phyloP scores from a whole-genome alignment of 352 stramenopile genomes.

The Pythium coloratum region DNA sequence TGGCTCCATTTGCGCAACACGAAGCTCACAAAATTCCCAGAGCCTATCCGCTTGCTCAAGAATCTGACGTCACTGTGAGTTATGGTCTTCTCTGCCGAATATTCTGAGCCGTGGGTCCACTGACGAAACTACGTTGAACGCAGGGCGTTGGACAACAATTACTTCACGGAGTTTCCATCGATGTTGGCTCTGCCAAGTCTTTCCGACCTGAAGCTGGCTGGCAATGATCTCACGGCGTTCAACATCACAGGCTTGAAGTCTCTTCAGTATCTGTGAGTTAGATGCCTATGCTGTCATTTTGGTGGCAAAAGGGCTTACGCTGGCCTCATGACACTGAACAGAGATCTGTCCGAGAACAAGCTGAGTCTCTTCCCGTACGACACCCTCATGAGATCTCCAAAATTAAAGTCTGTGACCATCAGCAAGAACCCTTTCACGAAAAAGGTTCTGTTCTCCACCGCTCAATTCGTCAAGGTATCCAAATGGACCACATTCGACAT shows the following conservation, averaged over 20 bases:
- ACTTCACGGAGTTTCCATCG: not conserved
- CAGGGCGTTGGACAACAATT: not conserved
- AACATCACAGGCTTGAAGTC: not conserved
- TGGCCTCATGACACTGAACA: not conserved
- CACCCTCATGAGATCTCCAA: not conserved
- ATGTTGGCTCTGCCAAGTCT: not conserved
- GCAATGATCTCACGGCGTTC: not conserved
- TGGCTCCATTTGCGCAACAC: not conserved
- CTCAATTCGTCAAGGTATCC: not conserved
- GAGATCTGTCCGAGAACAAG: not conserved
- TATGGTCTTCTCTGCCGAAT: not conserved
- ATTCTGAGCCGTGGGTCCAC: too few species aligned
- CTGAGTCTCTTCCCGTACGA: not conserved
- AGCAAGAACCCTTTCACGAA: not conserved
- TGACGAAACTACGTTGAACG: not conserved
- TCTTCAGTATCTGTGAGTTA: not conserved
- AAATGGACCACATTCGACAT: not conserved
- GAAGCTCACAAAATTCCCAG: not conserved
- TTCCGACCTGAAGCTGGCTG: not conserved
- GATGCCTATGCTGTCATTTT: too few species aligned
- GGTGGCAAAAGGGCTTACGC: not conserved
- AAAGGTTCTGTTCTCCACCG: not conserved
- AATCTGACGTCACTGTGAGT: not conserved
- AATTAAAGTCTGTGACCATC: not conserved
- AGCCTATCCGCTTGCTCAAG: not conserved